Evolutionary conservation across 148 eudicot genomes (phyloP), one percentile per base, ranked within the genome.

Genomic region (Drosera capensis): DNA sequence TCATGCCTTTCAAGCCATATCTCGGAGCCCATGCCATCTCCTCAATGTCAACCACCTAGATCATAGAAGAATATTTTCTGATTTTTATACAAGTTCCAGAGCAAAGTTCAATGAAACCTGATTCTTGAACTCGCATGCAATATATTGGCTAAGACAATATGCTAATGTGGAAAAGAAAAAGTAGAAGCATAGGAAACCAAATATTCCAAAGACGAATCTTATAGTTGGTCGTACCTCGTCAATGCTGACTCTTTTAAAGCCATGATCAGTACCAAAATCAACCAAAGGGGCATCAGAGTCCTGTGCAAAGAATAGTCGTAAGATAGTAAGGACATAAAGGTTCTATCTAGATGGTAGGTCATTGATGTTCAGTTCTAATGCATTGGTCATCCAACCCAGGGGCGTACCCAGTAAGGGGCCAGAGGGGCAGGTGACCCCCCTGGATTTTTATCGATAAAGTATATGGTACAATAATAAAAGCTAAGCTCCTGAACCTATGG

Each of bases 1-100:
- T 76, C 72, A 92, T 68, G 58, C 99, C 99, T 70, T 92, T 92
- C 67, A 92, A 58, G 21, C 99, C 99, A 63, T 80, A 92, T 55
- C 79, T 92, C 39, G 95, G 99, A 40, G 95, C 95, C 99, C 99
- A 92, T 35, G 81, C 95, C 95, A 92, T 86, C 68, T 90, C 97
- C 67, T 90, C 97, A 48, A 90, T 90, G 59, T 90, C 97, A 59
- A 81, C 55, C 36, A 90, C 95, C 97, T 90, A 64, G n/a, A 60
- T 43, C 28, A 54, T 12, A 63, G 36, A 50, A 20, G 26, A 41
- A 56, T 40, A 28, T 38, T 34, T 43, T 7, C 43, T 19, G 7
- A 52, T 19, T 34, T 38, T 53, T 51, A 18, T 20, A 17, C 21
- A 7, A 41, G 4, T n/a, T n/a, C n/a, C n/a, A n/a, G n/a, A n/a